Base-by-base conservation (phyloP, 2,329 filamentous ascomycete species). In the Sclerotinia trifoliorum region DNA sequence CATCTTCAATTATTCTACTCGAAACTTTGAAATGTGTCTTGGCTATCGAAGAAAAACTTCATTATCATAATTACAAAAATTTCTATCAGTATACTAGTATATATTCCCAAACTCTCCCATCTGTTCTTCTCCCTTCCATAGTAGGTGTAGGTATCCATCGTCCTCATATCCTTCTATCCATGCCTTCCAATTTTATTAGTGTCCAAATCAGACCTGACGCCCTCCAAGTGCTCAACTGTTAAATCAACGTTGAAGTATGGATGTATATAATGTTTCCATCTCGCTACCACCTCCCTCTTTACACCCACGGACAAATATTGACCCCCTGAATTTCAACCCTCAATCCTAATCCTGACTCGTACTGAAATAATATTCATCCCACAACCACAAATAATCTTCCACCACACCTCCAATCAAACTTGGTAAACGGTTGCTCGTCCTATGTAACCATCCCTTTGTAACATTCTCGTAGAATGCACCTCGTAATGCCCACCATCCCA, bases 391-490 rank as follows among this genome's bases (percentile, higher is more conserved):
- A 78, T 99, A 99, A 78, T 99, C 95, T 78, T 97, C 93, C 71
- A 98, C 80, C 57, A 99, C 90, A 68, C 91, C 92, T 11, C 89
- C 91, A 32, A 97, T 83, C 77, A 99, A 86, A 72, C 72, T 97
- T 85, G 75, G 75, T n/a, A 77, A 60, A 60, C 70, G 73, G 57
- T 75, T 70, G 58, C 69, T 72, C 26, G 74, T 74, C 48, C 88
- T 90, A 42, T 83, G 83, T 10, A 94, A 89, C 19, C 94, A 79
- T 5, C 87, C 86, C 79, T 91, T 92, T 60, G 93, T 96, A 70
- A 97, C 84, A 75, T 93, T 92, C 80, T 98, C 92, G 80, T 99
- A 99, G 75, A 96, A 96, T 2, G 94, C 93, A n/a, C 95, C 94
- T 70, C 94, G 88, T 92, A 99, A 95, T 35, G 86, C 81, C 95